Evolutionary conservation across 495 filamentous ascomycete genomes (phyloP).

Genomic region (Penicillium mononematosum): DNA sequence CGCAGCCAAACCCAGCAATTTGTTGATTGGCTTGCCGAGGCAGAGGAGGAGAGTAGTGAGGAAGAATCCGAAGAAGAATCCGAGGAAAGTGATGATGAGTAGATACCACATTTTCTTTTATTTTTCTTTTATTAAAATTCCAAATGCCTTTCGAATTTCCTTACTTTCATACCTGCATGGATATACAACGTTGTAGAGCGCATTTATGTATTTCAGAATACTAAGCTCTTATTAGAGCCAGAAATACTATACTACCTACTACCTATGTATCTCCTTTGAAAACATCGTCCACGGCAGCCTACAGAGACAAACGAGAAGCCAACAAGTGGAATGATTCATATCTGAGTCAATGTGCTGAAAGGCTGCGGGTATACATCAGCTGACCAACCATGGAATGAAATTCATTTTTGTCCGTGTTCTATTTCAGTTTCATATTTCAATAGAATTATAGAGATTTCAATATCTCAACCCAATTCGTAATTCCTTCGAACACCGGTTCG

Average conservation of each 20-base stretch:
- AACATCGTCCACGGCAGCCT: background rate
- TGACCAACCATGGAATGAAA: background rate
- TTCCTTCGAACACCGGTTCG: background rate
- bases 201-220: no score
- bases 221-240: background rate
- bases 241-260: background rate
- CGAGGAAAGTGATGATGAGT: constrained; percentile 29
- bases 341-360: background rate
- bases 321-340: background rate
- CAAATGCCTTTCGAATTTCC: background rate
- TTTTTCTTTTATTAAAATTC: background rate
- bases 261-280: background rate
- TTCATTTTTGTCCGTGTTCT: no score
- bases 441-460: background rate
- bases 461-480: background rate
- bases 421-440: no score
- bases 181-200: background rate
- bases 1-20: constrained; percentile 72
- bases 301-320: background rate
- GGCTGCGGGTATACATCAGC: background rate
- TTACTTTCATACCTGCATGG: background rate
- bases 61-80: constrained; percentile 61
- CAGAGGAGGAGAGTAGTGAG: constrained; percentile 73
- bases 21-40: constrained; percentile 82
- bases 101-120: constrained; percentile 8